Evolutionary conservation across 352 stramenopile species (phyloP).

Genomic region (Phytophthora vignae): DNA sequence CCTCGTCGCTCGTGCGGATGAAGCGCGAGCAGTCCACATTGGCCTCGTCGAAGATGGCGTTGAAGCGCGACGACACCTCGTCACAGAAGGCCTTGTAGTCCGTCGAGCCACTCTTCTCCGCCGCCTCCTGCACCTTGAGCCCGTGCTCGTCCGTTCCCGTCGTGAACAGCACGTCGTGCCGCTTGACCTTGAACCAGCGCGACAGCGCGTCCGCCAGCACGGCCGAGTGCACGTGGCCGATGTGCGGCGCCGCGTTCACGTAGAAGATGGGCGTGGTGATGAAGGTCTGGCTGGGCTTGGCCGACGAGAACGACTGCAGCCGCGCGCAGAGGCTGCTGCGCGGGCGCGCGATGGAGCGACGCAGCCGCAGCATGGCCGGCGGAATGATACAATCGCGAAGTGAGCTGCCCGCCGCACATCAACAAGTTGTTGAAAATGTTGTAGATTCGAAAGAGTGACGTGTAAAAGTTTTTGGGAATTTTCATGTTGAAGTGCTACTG

Average conservation of each 20-base stretch:
- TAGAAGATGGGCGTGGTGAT: conserved; percentile 99
- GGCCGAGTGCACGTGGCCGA: conserved; percentile 98
- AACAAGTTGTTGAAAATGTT: neutral
- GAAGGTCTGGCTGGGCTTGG: conserved; percentile 37
- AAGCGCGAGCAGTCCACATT: conserved; percentile 96
- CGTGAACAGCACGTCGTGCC: conserved; percentile 89
- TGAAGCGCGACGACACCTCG: conserved; percentile 92
- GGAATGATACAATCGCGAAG: neutral
- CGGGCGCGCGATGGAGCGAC: neutral
- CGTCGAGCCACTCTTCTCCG: conserved; percentile 83
- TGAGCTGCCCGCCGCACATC: neutral
- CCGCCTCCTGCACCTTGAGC: conserved; percentile 96
- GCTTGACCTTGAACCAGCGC: conserved; percentile 78
- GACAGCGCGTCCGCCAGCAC: conserved; percentile 90
- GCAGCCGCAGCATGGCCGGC: neutral
- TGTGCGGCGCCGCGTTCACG: conserved; percentile 99
- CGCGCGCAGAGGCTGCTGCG: neutral
- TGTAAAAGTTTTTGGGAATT: neutral
- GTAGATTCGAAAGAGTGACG: neutral
- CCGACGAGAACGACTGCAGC: neutral
- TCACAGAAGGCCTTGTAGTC: conserved; percentile 93
- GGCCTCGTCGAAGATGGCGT: conserved; percentile 89
- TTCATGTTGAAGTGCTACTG: neutral
- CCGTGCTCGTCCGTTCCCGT: conserved; percentile 99
- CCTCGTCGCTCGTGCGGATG: conserved; percentile 96